These are phyloP conservation scores for Coemansia sp. DNA, from an alignment of 192 early-diverging fungal species.

Conservation along the genomic window DNA sequence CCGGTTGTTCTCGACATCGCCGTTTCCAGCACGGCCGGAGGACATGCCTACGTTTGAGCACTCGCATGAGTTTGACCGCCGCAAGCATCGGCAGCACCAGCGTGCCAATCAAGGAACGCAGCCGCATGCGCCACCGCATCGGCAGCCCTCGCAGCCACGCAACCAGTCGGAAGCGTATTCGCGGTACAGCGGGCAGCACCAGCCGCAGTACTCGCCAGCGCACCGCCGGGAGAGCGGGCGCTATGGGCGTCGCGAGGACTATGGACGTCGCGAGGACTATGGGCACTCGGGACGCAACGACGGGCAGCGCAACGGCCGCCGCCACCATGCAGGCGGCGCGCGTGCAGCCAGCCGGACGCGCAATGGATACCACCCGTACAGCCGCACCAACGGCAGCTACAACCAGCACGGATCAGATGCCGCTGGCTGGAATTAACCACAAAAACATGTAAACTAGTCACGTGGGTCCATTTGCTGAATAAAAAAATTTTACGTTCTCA, in stretches of 20 bases:
- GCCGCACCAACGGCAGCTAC: constrained; percentile 10
- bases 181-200: constrained; percentile 12
- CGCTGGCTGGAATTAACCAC: constrained; percentile 23
- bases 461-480: constrained; percentile 1
- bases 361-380: constrained; percentile 36
- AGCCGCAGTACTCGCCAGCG: constrained; percentile 30
- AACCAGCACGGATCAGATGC: constrained; percentile 8
- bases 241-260: constrained; percentile 25
- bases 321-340: background rate
- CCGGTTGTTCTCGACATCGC: constrained; percentile 73
- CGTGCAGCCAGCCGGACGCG: constrained; percentile 4
- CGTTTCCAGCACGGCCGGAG: constrained; percentile 67
- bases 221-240: constrained; percentile 27
- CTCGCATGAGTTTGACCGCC: constrained; percentile 75
- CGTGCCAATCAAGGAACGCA: constrained; percentile 12
- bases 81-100: constrained; percentile 31
- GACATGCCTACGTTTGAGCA: constrained; percentile 73
- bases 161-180: constrained; percentile 7
- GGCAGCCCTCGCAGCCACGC: constrained; percentile 5
- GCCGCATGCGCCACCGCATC: constrained; percentile 9
- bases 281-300: constrained; percentile 20
- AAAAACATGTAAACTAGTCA: constrained; percentile 7
- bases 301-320: constrained; percentile 20
- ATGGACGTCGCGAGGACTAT: constrained; percentile 24
- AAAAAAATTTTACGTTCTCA: constrained; percentile 2